phyloP scores from a whole-genome alignment of 208 protist species.

The Crithidia bombi region DNA sequence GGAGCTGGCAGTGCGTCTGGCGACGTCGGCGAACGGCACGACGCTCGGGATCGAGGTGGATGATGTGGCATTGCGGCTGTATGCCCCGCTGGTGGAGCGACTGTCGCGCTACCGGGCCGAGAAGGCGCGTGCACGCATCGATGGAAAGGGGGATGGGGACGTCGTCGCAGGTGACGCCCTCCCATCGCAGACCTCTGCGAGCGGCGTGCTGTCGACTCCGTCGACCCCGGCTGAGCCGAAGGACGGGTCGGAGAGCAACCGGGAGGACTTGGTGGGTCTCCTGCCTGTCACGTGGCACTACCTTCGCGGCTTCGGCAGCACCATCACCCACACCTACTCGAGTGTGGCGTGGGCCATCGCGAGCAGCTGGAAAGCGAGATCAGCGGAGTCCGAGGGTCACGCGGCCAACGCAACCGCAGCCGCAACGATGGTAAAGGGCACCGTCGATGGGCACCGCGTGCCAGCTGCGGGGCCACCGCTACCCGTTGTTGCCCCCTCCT shows the following conservation, averaged over 20 bases:
- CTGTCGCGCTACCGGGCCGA: constrained; percentile 11
- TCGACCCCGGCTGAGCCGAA: background rate
- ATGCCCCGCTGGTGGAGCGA: constrained; percentile 23
- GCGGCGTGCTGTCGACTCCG: background rate
- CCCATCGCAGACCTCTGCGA: background rate
- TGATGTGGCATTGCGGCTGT: constrained; percentile 45
- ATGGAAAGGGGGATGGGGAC: background rate
- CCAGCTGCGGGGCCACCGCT: background rate
- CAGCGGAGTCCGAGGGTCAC: background rate
- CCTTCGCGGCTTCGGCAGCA: constrained; percentile 19
- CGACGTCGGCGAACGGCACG: constrained; percentile 50
- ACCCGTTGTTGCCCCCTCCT: background rate
- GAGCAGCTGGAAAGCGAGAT: background rate
- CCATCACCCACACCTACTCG: constrained; percentile 23
- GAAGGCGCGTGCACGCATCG: background rate
- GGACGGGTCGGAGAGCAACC: background rate
- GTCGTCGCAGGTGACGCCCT: background rate
- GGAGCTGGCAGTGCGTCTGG: constrained; percentile 41
- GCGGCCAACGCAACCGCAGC: too few relatives aligned
- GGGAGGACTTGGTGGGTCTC: constrained; percentile 27
- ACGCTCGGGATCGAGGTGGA: constrained; percentile 54
- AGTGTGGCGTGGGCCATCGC: constrained; percentile 9
- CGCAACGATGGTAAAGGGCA: too few relatives aligned
- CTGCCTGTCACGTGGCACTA: constrained; percentile 36
- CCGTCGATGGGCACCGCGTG: background rate